Base-by-base conservation (phyloP, 2,329 filamentous ascomycete genomes). In the Phaeosphaeriaceae sp. region DNA sequence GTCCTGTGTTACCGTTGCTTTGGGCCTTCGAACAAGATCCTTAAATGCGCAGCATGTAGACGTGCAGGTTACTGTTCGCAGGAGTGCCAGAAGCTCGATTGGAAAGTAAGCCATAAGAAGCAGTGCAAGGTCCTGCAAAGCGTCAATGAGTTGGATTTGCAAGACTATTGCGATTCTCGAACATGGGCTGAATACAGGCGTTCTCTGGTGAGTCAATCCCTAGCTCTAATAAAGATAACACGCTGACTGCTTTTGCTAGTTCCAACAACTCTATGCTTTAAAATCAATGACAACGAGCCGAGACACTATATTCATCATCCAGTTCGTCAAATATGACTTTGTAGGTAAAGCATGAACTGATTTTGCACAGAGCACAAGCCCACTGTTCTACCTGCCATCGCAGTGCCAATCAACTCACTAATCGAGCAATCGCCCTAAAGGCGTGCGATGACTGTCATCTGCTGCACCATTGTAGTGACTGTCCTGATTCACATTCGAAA, bases 61-160 rank as follows among this genome's bases (percentile, higher is more conserved):
- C 43, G 56, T 3, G 59, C 53, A 12, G 51, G 48, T 9, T 63
- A 63, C 28, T 63, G 57, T 33, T 63, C 59, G 2, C 52, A 54
- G 29, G 42, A 50, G 23, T 63, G 59, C 34, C 59, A 63, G 47
- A 60, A 55, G 38, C 41, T 60, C 3, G 59, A 63, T 35, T 63
- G 59, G 59, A 35, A 35, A 2, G 33, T 48, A 3, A 17, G 49
- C 9, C 59, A 63, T 29, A 63, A 63, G 42, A 54, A 54, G 4
- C 54, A 60, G 28, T 63, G 59, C 44, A 56, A 59, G 37, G 42
- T 57, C 16, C 49, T 61, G 17, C 42, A 50, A 38, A 48, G 42
- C 4, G 46, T 57, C 30, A 61, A 61, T 18, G 39, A 51, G 16
- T 32, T 52, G 2, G 58, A 61, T 21, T 40, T 55, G 21, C 28